Conservation (phyloP, 2,329 filamentous ascomycete species). For the Colletotrichum musicola region DNA sequence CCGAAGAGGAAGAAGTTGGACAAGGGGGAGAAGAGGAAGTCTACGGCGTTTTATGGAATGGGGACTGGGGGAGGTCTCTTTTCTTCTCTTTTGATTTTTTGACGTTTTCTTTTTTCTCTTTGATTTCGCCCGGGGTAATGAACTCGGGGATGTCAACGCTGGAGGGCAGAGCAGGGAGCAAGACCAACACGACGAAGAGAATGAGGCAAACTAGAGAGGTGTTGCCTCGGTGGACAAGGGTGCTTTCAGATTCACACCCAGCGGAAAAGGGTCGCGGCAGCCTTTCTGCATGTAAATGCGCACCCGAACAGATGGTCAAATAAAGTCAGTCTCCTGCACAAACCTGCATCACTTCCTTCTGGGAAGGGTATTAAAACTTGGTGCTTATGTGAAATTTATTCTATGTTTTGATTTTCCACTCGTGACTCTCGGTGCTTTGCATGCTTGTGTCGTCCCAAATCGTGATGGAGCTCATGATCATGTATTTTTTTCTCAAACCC, state of each 20-base stretch:
- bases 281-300: slow-evolving; percentile 24
- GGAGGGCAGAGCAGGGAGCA: too few relatives aligned
- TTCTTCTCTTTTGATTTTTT: not conserved
- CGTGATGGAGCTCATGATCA: slow-evolving; percentile 16
- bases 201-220: not conserved
- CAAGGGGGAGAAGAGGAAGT: slow-evolving; percentile 7
- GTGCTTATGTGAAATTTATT: slow-evolving; percentile 37
- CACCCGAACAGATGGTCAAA: slow-evolving; percentile 20
- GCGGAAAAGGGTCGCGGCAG: too few relatives aligned
- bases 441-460: slow-evolving; percentile 27
- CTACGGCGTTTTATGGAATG: slow-evolving; percentile 26
- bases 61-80: slow-evolving; percentile 1
- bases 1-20: slow-evolving; percentile 21
- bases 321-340: slow-evolving; percentile 34
- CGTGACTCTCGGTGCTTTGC: slow-evolving; percentile 27
- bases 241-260: too few relatives aligned
- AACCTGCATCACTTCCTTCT: not conserved
- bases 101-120: not conserved
- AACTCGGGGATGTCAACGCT: too few relatives aligned
- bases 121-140: not conserved
- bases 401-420: slow-evolving; percentile 33
- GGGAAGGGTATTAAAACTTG: slow-evolving; percentile 33
- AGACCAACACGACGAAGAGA: not conserved
- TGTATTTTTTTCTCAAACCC: slow-evolving; percentile 18
- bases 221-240: not conserved